Conservation (phyloP, 2,329 filamentous ascomycete species). For the Botrytis fabae region DNA sequence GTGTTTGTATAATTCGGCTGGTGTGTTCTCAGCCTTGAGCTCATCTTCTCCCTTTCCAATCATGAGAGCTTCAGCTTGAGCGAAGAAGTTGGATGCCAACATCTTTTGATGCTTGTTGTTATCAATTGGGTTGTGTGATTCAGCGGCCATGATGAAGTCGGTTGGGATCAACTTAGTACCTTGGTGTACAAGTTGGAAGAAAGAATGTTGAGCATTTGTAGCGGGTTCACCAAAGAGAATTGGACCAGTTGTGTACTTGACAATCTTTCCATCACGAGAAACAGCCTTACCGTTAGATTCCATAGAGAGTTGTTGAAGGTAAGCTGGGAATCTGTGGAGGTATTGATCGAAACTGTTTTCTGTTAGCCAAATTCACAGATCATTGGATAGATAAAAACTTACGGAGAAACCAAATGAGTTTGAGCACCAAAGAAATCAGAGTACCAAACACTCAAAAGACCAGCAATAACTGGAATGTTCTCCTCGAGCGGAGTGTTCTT, state of each 20-base stretch:
- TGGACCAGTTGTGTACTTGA: conserved; percentile 96
- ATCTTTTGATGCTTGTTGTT: conserved; percentile 95
- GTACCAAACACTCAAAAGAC: conserved; percentile 96
- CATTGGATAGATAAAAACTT: conserved; percentile 46
- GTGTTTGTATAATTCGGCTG: conserved; percentile 82
- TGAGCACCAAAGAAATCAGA: conserved; percentile 98
- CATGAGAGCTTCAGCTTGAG: conserved; percentile 87
- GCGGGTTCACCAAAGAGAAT: conserved; percentile 97
- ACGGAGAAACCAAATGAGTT: conserved; percentile 95
- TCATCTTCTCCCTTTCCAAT: conserved; percentile 83
- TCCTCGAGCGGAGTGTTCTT: conserved; percentile 82
- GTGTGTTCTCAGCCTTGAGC: conserved; percentile 72
- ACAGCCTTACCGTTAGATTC: conserved; percentile 99
- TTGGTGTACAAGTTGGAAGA: conserved; percentile 99
- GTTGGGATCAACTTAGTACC: conserved; percentile 98
- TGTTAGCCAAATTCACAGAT: conserved; percentile 20
- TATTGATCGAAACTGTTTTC: conserved; percentile 91
- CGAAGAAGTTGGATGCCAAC: conserved; percentile 90
- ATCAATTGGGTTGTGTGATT: conserved; percentile 95
- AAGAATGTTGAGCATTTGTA: conserved; percentile 99
- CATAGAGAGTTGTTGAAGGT: conserved; percentile 99
- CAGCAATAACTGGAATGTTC: conserved; percentile 92
- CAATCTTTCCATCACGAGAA: conserved; percentile 81
- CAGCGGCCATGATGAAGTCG: conserved; percentile 94
- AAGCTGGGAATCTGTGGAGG: conserved; percentile 97